Conservation (phyloP, 768 basidiomycete species). For the Tricholoma bakamatsutake region DNA sequence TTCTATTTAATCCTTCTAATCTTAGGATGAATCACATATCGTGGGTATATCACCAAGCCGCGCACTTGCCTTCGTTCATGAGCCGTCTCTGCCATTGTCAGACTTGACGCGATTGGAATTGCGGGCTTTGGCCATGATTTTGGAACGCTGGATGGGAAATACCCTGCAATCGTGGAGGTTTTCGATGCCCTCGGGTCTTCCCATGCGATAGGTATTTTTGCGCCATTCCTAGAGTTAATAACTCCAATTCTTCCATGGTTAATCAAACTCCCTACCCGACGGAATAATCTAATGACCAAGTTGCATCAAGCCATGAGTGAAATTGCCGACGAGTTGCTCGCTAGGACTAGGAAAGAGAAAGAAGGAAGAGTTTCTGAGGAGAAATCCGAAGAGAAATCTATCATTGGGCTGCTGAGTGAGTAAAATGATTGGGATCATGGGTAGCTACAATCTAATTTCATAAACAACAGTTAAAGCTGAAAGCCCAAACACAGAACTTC, state of each 20-base stretch:
- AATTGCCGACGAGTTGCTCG: slow-evolving; percentile 31
- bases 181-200: slow-evolving; percentile 31
- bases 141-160: slow-evolving; percentile 42
- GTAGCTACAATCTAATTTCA: background rate
- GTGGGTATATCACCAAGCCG: slow-evolving; percentile 20
- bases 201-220: slow-evolving; percentile 19
- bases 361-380: slow-evolving; percentile 2
- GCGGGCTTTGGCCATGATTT: slow-evolving; percentile 58
- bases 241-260: slow-evolving; percentile 30
- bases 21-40: slow-evolving; percentile 37
- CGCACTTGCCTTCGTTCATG: background rate
- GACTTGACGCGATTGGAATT: slow-evolving; percentile 52
- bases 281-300: slow-evolving; percentile 23
- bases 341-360: slow-evolving; percentile 4
- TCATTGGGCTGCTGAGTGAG: slow-evolving; percentile 14
- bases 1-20: background rate
- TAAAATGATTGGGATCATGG: background rate
- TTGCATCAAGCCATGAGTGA: slow-evolving; percentile 29
- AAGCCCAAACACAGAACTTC: slow-evolving; percentile 18
- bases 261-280: slow-evolving; percentile 28
- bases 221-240: slow-evolving; percentile 28
- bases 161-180: slow-evolving; percentile 33
- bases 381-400: slow-evolving; percentile 26
- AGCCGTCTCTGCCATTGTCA: slow-evolving; percentile 10
- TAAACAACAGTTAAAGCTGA: slow-evolving; percentile 30